These are phyloP conservation scores for Sugiyamaella novakii DNA, from an alignment of 1,139 yeast genomes.

Conservation along the genomic window DNA sequence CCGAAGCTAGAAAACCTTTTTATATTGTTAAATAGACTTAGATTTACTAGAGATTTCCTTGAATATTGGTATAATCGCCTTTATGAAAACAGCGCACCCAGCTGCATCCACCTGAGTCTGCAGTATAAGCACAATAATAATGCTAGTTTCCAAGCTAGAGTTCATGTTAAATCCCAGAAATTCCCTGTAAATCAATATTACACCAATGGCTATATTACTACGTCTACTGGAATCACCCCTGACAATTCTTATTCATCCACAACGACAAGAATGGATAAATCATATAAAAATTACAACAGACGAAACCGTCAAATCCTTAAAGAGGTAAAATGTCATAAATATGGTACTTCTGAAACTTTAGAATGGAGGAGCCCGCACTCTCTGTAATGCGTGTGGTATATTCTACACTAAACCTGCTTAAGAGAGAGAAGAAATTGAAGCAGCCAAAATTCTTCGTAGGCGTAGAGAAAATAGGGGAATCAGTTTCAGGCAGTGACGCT, in stretches of 20 bases:
- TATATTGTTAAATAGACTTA: constrained; percentile 27
- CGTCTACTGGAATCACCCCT: neutral
- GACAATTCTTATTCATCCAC: constrained; percentile 18
- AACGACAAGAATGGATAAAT: neutral
- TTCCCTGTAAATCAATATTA: constrained; percentile 7
- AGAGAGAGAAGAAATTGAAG: constrained; percentile 64
- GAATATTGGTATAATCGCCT: constrained; percentile 30
- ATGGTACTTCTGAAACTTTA: constrained; percentile 82
- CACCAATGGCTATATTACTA: constrained; percentile 2
- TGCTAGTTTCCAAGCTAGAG: no score
- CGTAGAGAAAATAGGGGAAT: constrained; percentile 32
- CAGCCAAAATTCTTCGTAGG: constrained; percentile 50
- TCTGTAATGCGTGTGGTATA: constrained; percentile 89
- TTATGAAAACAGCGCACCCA: constrained; percentile 25
- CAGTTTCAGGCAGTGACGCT: constrained; percentile 3
- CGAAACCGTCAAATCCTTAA: constrained; percentile 26
- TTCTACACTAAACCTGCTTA: constrained; percentile 75
- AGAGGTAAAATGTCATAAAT: constrained; percentile 55
- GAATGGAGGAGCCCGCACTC: constrained; percentile 89
- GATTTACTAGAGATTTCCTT: constrained; percentile 28
- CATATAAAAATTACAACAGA: neutral
- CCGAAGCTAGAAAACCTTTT: constrained; percentile 28
- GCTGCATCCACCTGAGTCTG: constrained; percentile 17
- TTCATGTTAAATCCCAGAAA: neutral
- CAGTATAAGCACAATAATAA: constrained; percentile 18